Evolutionary conservation across 495 filamentous ascomycete species (phyloP), one percentile per base, ranked within the genome.

Genomic region (Penicillium egyptiacum): DNA sequence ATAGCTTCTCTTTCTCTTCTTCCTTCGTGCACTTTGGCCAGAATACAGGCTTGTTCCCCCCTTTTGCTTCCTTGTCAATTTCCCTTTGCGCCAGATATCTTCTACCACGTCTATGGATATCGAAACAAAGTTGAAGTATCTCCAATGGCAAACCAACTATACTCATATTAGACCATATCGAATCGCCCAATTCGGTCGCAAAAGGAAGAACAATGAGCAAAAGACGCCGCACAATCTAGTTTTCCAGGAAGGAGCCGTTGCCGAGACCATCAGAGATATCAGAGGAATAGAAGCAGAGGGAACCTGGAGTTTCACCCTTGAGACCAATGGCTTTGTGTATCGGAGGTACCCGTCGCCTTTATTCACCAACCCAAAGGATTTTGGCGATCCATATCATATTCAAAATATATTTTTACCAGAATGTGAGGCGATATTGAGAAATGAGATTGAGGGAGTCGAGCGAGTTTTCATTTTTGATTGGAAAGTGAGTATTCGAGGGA

Each of bases 391-490:
- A 30, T 40, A 57, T 16, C 19, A 60, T 5, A 44, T 69, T 19
- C 56, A 62, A 33, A 49, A 53, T 8, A 8, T 55, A n/a, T 70
- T 68, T 33, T 47, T 68, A 22, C 66, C 65, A 5, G 65, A 62
- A 44, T 56, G 62, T 2, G 58, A 66, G 47, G 56, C 40, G 6
- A 48, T 70, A 7, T 40, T 70, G 25, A 64, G 33, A 39, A 42
- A 45, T 19, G 49, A 64, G 31, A 48, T 68, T 22, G 60, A 68
- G 41, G 60, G 54, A 4, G 63, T 60, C 7, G 65, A 68, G 46
- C 12, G 41, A 20, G 58, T 70, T 6, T 35, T 51, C 14, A 67
- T 69, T 42, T 71, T 70, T 48, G 62, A 70, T 44, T 73, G 68
- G 64, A 65, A 68, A 46, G 64, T 70, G 49, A 17, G 53, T 40